phyloP scores from a whole-genome alignment of 2,329 filamentous ascomycete genomes.

The Eutypella sp. region DNA sequence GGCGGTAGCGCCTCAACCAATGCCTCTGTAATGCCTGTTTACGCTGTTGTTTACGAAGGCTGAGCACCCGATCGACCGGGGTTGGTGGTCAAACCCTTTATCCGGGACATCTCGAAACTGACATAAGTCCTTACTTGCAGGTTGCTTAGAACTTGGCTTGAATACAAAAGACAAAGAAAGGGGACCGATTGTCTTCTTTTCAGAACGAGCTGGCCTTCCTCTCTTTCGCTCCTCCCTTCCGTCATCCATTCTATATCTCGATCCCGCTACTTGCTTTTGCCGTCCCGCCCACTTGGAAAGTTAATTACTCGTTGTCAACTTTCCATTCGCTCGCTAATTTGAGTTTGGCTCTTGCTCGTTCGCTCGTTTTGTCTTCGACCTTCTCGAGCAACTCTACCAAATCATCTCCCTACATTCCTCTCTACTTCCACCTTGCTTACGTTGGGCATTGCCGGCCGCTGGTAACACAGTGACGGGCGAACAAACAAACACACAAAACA shows the following conservation, averaged over 20 bases:
- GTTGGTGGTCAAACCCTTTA: background rate
- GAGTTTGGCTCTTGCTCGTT: background rate
- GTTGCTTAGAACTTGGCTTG: no score
- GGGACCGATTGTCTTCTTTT: background rate
- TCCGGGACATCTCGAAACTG: background rate
- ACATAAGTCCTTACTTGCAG: no score
- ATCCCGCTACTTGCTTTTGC: background rate
- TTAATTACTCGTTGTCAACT: no score
- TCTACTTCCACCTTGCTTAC: no score
- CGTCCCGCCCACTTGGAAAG: background rate
- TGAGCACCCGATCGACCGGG: background rate
- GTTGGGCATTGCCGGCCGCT: no score
- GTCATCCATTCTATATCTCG: no score
- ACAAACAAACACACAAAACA: background rate
- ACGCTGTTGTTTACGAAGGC: background rate
- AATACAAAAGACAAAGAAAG: background rate
- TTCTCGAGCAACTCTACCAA: background rate
- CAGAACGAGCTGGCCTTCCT: no score
- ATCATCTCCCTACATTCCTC: no score
- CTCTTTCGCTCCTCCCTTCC: background rate
- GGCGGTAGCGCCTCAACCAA: background rate
- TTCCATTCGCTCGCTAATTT: no score
- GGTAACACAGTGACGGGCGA: no score
- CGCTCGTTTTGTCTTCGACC: background rate
- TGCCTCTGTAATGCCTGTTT: no score